These are phyloP conservation scores for Lotmaria passim DNA, from an alignment of 208 protist species.

Conservation along the genomic window DNA sequence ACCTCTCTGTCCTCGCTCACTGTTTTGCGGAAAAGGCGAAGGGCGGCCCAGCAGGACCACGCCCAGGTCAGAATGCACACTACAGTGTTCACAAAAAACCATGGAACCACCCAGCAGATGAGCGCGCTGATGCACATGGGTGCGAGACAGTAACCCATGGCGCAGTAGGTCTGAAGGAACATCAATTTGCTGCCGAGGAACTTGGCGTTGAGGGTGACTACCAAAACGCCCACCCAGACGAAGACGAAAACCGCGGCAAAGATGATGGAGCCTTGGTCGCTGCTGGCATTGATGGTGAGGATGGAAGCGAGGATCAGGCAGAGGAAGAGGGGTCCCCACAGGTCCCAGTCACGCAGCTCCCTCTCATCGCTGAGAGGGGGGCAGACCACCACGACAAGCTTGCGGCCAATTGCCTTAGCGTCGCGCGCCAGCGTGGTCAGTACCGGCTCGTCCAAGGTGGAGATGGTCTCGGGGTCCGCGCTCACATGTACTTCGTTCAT, in stretches of 20 bases:
- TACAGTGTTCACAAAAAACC: constrained; percentile 55
- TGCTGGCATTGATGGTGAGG: constrained; percentile 43
- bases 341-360: constrained; percentile 86
- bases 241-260: constrained; percentile 93
- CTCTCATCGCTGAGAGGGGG: constrained; percentile 46
- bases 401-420: constrained; percentile 68
- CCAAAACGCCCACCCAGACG: constrained; percentile 82
- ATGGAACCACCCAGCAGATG: constrained; percentile 37
- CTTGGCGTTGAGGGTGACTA: constrained; percentile 93
- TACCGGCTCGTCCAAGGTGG: constrained; percentile 74
- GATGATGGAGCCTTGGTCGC: constrained; percentile 52
- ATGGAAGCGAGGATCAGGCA: constrained; percentile 86
- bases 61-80: constrained; percentile 63
- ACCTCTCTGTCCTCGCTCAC: constrained; percentile 53
- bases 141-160: constrained; percentile 94
- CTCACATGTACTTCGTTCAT: constrained; percentile 40
- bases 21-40: constrained; percentile 86
- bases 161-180: constrained; percentile 95
- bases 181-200: constrained; percentile 91
- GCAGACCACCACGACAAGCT: constrained; percentile 70
- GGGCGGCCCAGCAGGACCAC: constrained; percentile 89
- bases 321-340: constrained; percentile 94
- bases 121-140: constrained; percentile 78
- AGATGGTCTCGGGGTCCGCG: constrained; percentile 50
- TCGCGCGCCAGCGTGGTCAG: constrained; percentile 68